Conservation (phyloP, 2,329 filamentous ascomycete species). For the Claviceps citrina region DNA sequence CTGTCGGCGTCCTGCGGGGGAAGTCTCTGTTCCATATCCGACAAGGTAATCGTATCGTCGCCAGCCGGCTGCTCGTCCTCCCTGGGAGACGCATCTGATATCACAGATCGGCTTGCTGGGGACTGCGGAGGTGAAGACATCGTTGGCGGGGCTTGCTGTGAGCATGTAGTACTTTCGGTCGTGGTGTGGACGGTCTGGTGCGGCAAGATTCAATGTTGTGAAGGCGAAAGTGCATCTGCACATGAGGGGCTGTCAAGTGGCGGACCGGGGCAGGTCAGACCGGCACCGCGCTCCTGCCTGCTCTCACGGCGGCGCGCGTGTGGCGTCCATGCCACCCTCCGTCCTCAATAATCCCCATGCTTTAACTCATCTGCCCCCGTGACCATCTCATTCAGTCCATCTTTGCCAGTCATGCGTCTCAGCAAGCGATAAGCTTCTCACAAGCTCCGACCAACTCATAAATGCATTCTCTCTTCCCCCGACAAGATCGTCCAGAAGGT, state of each 20-base stretch:
- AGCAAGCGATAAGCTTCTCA: not conserved
- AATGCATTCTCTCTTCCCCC: too few species aligned
- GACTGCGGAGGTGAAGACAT: constrained; percentile 9
- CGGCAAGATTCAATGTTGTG: not conserved
- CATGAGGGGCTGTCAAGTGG: too few species aligned
- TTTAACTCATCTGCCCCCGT: constrained; percentile 1
- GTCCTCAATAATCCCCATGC: not conserved
- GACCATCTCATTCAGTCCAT: constrained; percentile 3
- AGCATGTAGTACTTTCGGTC: not conserved
- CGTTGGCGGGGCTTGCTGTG: not conserved
- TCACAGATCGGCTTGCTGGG: constrained; percentile 3
- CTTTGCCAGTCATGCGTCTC: not conserved
- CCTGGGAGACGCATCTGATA: not conserved
- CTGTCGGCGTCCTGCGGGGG: constrained; percentile 19
- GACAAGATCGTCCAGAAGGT: constrained; percentile 1
- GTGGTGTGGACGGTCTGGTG: not conserved
- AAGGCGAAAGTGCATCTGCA: not conserved
- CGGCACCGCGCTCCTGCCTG: not conserved
- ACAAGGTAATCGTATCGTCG: constrained; percentile 9
- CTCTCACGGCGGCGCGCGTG: not conserved
- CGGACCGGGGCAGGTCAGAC: too few species aligned
- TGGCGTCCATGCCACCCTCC: too few species aligned
- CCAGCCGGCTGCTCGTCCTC: constrained; percentile 8
- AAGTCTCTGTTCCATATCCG: constrained; percentile 10
- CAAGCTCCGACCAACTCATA: too few species aligned